Conservation (phyloP, 75 land plant genomes). For the Picea glauca region DNA sequence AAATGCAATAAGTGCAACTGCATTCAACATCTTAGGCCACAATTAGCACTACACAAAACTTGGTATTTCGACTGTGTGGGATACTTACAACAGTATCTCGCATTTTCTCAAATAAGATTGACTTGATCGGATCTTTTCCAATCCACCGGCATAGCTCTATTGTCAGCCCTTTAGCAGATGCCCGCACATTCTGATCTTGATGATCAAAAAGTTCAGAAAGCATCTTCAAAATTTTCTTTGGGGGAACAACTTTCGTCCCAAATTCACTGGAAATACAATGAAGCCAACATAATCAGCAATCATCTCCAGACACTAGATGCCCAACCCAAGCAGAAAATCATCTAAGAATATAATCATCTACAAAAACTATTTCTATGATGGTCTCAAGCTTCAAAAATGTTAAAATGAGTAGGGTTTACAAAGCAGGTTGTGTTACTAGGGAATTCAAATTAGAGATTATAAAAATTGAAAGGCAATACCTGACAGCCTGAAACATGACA, state of each 20-base stretch:
- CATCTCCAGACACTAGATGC: background rate
- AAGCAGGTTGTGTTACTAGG: no score
- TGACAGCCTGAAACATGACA: conserved; percentile 58
- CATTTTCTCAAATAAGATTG: conserved; percentile 51
- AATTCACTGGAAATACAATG: conserved; percentile 29
- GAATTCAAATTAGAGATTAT: background rate
- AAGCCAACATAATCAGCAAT: background rate
- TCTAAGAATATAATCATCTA: background rate
- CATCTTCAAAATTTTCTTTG: conserved; percentile 50
- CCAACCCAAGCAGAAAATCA: background rate
- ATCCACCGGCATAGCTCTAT: conserved; percentile 58
- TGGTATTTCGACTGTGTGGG: background rate
- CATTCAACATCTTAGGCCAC: background rate
- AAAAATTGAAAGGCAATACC: conserved; percentile 10
- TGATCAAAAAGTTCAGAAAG: conserved; percentile 56
- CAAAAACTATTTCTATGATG: background rate
- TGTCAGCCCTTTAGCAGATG: conserved; percentile 48
- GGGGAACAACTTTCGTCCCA: conserved; percentile 52
- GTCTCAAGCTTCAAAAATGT: background rate
- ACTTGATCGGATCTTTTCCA: conserved; percentile 51
- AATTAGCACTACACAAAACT: background rate
- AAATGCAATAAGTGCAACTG: conserved; percentile 3
- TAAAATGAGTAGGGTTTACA: background rate
- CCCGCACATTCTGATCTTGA: conserved; percentile 55
- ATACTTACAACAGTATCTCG: conserved; percentile 45